phyloP scores from a whole-genome alignment of 1,284 basidiomycete species.

The Ustilago bromivora region DNA sequence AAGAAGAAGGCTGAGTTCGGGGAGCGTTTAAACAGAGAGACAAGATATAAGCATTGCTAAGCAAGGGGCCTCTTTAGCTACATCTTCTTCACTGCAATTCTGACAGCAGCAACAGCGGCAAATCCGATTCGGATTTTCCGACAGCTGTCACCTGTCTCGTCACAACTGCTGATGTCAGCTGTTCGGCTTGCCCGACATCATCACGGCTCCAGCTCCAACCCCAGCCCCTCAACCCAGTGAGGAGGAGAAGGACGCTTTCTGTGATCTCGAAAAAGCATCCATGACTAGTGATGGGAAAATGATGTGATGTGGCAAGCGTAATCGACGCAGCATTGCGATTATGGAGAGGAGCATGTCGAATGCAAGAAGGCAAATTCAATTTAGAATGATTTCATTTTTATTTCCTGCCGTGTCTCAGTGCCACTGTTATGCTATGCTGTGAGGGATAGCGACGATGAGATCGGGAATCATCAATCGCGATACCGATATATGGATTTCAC shows the following conservation, averaged over 20 bases:
- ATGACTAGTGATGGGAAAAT: background rate
- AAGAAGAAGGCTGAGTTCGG: background rate
- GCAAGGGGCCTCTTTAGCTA: slow-evolving; percentile 7
- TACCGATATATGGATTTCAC: background rate
- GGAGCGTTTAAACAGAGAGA: background rate
- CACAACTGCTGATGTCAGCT: background rate
- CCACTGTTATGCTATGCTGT: background rate
- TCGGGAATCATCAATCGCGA: background rate
- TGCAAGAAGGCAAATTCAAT: background rate
- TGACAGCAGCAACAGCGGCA: too few relatives aligned
- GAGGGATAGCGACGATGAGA: background rate
- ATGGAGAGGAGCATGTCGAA: background rate
- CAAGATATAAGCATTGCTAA: slow-evolving; percentile 4
- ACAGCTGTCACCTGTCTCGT: background rate
- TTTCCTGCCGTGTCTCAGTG: background rate
- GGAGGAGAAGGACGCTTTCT: too few relatives aligned
- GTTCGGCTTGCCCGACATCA: background rate
- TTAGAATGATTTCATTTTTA: background rate
- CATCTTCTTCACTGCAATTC: background rate
- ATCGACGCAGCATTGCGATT: background rate
- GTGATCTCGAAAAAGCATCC: background rate
- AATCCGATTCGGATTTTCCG: background rate
- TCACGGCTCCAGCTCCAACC: background rate
- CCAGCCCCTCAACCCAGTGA: too few relatives aligned
- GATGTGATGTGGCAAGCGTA: background rate